A percentile compares a stretch with the other conserved stretches of the same genome.
Evolutionary conservation across 1,284 basidiomycete genomes (phyloP).

Genomic region (Ganoderma leucocontextum): DNA sequence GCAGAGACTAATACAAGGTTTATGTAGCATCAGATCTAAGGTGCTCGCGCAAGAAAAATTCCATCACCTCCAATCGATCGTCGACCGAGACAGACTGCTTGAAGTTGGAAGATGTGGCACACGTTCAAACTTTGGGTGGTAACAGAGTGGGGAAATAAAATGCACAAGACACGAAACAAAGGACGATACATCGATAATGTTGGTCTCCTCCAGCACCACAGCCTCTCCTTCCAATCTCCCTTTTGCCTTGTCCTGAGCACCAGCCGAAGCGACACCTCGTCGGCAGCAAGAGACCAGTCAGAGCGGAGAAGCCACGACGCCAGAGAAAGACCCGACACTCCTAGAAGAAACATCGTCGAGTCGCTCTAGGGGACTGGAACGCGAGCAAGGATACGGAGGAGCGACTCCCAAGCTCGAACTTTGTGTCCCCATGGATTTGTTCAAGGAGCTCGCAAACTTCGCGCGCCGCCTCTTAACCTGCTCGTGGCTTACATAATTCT

Average conservation of each 20-base stretch:
- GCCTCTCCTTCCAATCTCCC: constrained; percentile 34
- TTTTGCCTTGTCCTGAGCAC: constrained; percentile 46
- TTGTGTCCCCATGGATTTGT: constrained; percentile 83
- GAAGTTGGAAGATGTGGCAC: not conserved
- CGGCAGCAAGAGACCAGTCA: constrained; percentile 50
- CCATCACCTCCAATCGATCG: no score
- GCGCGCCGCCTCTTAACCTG: constrained; percentile 25
- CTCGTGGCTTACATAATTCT: constrained; percentile 30
- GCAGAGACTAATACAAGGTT: no score
- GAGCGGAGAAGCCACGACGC: constrained; percentile 47
- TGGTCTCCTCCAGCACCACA: constrained; percentile 27
- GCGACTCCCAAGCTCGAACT: constrained; percentile 84
- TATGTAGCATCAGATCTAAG: no score
- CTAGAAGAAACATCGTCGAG: constrained; percentile 22
- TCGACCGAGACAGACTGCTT: no score
- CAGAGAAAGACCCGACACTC: constrained; percentile 44
- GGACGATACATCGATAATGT: constrained; percentile 21
- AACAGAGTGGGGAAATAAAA: not conserved
- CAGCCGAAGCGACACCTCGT: constrained; percentile 66
- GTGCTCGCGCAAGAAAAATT: no score
- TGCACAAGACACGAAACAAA: constrained; percentile 3
- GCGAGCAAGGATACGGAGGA: constrained; percentile 84
- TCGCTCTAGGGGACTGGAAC: constrained; percentile 87
- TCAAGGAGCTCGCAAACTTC: constrained; percentile 44
- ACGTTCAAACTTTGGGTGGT: not conserved